phyloP scores from a whole-genome alignment of 441 rosid species.

The Viola pubescens region DNA sequence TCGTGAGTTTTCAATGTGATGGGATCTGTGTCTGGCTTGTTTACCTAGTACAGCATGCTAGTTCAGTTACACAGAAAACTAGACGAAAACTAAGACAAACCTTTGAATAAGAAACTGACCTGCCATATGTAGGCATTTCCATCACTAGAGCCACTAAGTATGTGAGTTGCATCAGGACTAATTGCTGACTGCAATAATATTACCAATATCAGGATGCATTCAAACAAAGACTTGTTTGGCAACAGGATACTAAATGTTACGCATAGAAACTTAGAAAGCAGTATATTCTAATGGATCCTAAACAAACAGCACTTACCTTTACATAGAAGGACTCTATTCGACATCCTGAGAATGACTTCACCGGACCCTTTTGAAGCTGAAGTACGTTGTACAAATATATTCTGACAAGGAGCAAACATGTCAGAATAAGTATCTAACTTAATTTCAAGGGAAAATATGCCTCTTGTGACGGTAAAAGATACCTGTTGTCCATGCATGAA shows the following conservation, averaged over 20 bases:
- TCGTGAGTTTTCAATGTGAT: slow-evolving; percentile 52
- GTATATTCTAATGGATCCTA: background rate
- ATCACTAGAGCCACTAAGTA: slow-evolving; percentile 85
- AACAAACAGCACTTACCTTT: slow-evolving; percentile 41
- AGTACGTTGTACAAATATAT: slow-evolving; percentile 65
- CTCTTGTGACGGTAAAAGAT: background rate
- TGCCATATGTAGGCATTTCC: slow-evolving; percentile 83
- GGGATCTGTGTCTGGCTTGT: slow-evolving; percentile 58
- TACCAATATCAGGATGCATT: slow-evolving; percentile 1
- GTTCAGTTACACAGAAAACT: slow-evolving; percentile 12
- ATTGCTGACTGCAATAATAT: slow-evolving; percentile 58
- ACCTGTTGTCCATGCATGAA: slow-evolving; percentile 93
- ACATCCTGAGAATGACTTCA: slow-evolving; percentile 59
- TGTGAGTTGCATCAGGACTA: slow-evolving; percentile 70
- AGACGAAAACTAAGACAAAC: background rate
- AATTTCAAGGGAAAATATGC: slow-evolving; percentile 3
- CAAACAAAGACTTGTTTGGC: slow-evolving; percentile 8
- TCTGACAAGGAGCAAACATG: slow-evolving; percentile 31
- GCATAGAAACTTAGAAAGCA: too few species aligned
- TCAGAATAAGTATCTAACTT: background rate
- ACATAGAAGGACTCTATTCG: slow-evolving; percentile 73
- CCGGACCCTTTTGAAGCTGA: slow-evolving; percentile 79
- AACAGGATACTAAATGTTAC: background rate
- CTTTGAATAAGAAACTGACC: slow-evolving; percentile 30
- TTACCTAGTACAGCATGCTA: slow-evolving; percentile 43